Percentiles rank a stretch among this genome's conserved stretches.
These are phyloP conservation scores for Mycena albidolilacea DNA, from an alignment of 768 basidiomycete species.

Conservation along the genomic window DNA sequence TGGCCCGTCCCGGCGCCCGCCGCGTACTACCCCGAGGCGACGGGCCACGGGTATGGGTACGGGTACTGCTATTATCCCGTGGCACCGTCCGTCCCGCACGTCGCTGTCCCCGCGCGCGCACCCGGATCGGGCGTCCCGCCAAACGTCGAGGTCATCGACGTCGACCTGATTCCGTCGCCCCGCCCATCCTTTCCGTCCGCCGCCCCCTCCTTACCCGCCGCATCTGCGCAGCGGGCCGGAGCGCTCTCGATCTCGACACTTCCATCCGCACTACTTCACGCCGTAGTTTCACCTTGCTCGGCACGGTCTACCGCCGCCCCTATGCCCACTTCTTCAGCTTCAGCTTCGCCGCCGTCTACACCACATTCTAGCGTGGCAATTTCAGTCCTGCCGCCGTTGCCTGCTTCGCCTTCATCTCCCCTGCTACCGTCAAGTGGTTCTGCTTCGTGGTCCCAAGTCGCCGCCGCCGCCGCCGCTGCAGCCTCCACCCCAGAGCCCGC, in stretches of 20 bases:
- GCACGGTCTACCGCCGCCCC: background rate
- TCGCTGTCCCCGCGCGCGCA: background rate
- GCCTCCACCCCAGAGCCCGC: background rate
- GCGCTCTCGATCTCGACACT: background rate
- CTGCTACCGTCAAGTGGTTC: background rate
- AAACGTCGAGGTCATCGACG: constrained; percentile 17
- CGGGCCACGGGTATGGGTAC: constrained; percentile 1
- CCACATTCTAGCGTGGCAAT: too few species aligned
- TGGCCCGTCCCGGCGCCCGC: background rate
- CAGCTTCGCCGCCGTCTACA: background rate
- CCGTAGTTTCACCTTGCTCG: background rate
- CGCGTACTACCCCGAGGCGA: constrained; percentile 2
- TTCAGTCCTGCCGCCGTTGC: too few species aligned
- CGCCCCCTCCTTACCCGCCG: background rate
- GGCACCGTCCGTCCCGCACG: background rate
- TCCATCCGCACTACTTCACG: background rate
- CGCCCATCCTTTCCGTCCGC: background rate
- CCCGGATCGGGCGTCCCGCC: background rate
- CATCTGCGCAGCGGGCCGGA: background rate
- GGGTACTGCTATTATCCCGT: constrained; percentile 10
- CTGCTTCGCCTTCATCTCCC: background rate
- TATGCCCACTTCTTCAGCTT: background rate
- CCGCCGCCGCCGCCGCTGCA: background rate
- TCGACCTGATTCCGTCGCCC: constrained; percentile 12
- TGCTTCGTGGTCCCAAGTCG: background rate